Percentiles rank a stretch among this genome's conserved stretches.
Evolutionary conservation across 495 filamentous ascomycete genomes (phyloP).

Genomic region (Neurospora tetrasperma): DNA sequence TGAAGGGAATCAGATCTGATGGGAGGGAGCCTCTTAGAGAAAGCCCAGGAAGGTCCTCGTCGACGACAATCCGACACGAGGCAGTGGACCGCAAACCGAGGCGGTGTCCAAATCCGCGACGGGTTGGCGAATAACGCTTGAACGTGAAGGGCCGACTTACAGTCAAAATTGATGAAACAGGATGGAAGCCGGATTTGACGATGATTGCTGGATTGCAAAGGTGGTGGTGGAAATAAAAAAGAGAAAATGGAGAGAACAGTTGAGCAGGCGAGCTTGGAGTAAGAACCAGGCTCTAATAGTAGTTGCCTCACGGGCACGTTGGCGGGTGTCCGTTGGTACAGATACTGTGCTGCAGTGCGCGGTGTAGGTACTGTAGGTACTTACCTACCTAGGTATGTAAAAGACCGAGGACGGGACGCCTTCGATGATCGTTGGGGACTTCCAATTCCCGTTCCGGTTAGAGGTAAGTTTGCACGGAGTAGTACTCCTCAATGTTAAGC

Average conservation of each 20-base stretch:
- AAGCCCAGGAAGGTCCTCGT: neutral
- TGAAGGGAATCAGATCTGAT: neutral
- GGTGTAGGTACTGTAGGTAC: neutral
- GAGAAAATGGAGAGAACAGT: neutral
- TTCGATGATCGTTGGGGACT: neutral
- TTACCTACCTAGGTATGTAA: too few species aligned
- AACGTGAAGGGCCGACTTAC: neutral
- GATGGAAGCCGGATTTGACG: neutral
- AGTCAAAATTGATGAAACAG: neutral
- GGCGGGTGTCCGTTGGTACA: neutral
- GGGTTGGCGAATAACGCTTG: neutral
- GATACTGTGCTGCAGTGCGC: neutral
- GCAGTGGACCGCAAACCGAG: neutral
- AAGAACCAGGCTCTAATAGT: neutral
- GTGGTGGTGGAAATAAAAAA: neutral
- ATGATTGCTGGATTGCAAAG: neutral
- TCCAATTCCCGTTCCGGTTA: neutral
- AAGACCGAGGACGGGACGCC: neutral
- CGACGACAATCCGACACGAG: neutral
- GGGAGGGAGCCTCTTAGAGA: neutral
- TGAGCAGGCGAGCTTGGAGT: neutral
- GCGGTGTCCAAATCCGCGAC: neutral
- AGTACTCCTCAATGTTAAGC: neutral
- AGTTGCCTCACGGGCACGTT: neutral
- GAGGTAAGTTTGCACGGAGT: neutral